Percentiles rank a stretch among this genome's conserved stretches.
Conservation (phyloP, 2,329 filamentous ascomycete species). For the Verticillium nubilum region DNA sequence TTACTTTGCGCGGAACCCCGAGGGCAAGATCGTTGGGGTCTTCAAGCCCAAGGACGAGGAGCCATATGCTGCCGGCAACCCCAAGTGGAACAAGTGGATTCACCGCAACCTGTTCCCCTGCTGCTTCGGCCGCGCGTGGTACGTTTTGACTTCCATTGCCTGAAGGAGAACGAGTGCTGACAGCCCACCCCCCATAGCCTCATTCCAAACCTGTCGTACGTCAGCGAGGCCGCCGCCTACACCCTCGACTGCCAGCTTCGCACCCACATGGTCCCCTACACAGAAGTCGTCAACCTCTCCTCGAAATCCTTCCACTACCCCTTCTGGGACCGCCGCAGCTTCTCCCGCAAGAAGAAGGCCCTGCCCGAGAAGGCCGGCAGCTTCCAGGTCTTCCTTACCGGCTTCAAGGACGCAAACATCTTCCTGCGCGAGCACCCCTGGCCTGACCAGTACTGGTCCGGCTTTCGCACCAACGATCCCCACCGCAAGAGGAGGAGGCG, state of each 20-base stretch:
- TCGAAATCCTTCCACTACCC: constrained; percentile 98
- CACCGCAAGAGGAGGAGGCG: constrained; percentile 62
- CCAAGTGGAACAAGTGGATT: constrained; percentile 99
- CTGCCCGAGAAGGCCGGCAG: constrained; percentile 89
- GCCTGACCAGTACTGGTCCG: constrained; percentile 79
- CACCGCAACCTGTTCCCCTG: constrained; percentile 96
- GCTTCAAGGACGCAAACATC: constrained; percentile 93
- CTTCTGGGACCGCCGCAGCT: constrained; percentile 89
- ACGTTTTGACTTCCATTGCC: constrained; percentile 17
- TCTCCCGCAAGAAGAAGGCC: constrained; percentile 79
- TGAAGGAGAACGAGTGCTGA: not conserved
- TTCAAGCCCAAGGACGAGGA: constrained; percentile 99
- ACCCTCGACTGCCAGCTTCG: constrained; percentile 85
- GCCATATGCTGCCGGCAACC: constrained; percentile 92
- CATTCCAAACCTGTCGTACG: constrained; percentile 95
- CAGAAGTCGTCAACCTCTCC: constrained; percentile 87
- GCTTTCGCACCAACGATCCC: constrained; percentile 63
- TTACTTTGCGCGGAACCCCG: constrained; percentile 89
- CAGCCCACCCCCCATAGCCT: constrained; percentile 42
- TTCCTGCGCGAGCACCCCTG: constrained; percentile 94
- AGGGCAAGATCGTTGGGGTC: constrained; percentile 92
- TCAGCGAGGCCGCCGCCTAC: constrained; percentile 95
- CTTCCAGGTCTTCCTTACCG: constrained; percentile 95
- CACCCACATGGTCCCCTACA: constrained; percentile 92
- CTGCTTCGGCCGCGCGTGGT: constrained; percentile 90